These are phyloP conservation scores for Pilatotrama ljubarskyi DNA, from an alignment of 768 basidiomycete species.

Conservation along the genomic window DNA sequence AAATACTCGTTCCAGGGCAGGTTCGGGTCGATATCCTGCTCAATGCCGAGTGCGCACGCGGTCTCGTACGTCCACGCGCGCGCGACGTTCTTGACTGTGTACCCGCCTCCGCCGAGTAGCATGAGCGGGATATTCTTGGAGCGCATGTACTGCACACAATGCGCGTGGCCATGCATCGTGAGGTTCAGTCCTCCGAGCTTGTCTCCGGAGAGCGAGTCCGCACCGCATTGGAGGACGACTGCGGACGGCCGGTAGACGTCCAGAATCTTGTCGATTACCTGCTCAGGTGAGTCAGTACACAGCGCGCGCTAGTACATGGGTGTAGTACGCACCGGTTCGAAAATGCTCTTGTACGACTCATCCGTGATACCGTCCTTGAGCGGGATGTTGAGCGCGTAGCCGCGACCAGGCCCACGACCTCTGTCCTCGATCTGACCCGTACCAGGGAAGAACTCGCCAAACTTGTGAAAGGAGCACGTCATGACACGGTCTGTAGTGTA, in stretches of 20 bases:
- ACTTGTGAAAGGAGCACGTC: slow-evolving; percentile 97
- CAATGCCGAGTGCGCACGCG: slow-evolving; percentile 87
- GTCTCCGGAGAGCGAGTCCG: slow-evolving; percentile 93
- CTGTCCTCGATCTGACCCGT: slow-evolving; percentile 85
- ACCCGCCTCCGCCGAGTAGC: slow-evolving; percentile 93
- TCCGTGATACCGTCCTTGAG: slow-evolving; percentile 94
- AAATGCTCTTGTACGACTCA: slow-evolving; percentile 83
- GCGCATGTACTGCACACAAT: slow-evolving; percentile 85
- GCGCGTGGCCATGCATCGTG: slow-evolving; percentile 92
- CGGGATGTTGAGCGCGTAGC: slow-evolving; percentile 92
- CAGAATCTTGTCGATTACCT: slow-evolving; percentile 84
- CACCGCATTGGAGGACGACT: slow-evolving; percentile 92
- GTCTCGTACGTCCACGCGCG: slow-evolving; percentile 97
- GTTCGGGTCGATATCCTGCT: slow-evolving; percentile 73
- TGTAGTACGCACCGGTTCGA: slow-evolving; percentile 71
- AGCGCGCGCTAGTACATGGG: background rate
- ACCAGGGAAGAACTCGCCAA: slow-evolving; percentile 92
- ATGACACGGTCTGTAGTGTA: slow-evolving; percentile 97
- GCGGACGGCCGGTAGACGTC: slow-evolving; percentile 87
- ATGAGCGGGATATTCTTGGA: slow-evolving; percentile 84
- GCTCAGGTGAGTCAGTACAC: slow-evolving; percentile 21
- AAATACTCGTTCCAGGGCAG: slow-evolving; percentile 89
- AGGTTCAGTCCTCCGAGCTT: slow-evolving; percentile 96
- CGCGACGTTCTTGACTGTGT: slow-evolving; percentile 96
- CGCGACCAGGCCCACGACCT: slow-evolving; percentile 80